Conservation (phyloP, 2,329 filamentous ascomycete genomes). For the Bertia moriformis region DNA sequence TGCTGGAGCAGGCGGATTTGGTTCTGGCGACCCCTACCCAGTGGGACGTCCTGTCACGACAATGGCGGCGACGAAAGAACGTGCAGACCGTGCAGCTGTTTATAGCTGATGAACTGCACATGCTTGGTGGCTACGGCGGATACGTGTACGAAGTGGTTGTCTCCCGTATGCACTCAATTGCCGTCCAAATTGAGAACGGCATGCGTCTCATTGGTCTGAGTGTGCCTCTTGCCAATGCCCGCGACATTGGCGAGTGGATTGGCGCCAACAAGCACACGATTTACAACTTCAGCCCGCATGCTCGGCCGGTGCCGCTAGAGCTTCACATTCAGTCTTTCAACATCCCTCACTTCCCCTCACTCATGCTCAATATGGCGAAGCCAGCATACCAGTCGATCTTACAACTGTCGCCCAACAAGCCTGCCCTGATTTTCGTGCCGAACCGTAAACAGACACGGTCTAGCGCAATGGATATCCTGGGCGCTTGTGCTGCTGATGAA, state of each 20-base stretch:
- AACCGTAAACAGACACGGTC: constrained; percentile 82
- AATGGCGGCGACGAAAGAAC: constrained; percentile 94
- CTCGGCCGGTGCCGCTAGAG: constrained; percentile 77
- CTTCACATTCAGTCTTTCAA: constrained; percentile 90
- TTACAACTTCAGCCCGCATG: constrained; percentile 93
- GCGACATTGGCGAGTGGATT: constrained; percentile 94
- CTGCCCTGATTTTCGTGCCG: constrained; percentile 81
- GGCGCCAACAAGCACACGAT: constrained; percentile 96
- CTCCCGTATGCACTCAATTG: constrained; percentile 95
- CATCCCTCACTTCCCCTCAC: constrained; percentile 89
- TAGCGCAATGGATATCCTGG: constrained; percentile 73
- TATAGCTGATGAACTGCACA: constrained; percentile 88
- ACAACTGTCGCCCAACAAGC: constrained; percentile 77
- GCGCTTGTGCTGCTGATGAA: constrained; percentile 76
- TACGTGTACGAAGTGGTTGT: constrained; percentile 92
- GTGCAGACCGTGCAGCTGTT: constrained; percentile 81
- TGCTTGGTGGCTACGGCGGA: constrained; percentile 73
- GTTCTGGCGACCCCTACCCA: constrained; percentile 84
- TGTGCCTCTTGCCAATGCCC: constrained; percentile 81
- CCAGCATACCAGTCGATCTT: constrained; percentile 80
- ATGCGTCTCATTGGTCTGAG: constrained; percentile 81
- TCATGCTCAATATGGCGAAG: constrained; percentile 97
- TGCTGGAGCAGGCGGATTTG: constrained; percentile 75
- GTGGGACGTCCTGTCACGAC: constrained; percentile 89
- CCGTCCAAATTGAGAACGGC: constrained; percentile 69